Conservation (phyloP, 805 yeast species). For the Schwanniomyces polymorphus region DNA sequence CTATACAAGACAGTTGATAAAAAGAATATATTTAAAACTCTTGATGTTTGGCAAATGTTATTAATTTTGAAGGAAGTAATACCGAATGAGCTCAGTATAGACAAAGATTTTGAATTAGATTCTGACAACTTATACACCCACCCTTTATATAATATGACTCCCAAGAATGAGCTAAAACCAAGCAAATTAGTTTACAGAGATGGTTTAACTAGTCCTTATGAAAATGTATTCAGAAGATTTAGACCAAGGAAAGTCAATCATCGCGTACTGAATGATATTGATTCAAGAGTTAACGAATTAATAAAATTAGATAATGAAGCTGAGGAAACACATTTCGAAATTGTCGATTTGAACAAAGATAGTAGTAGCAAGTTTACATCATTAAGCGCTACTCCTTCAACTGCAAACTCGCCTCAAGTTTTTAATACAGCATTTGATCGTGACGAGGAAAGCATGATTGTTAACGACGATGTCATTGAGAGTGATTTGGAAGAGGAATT, state of each 20-base stretch:
- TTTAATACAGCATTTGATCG: slow-evolving; percentile 6
- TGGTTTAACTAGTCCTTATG: slow-evolving; percentile 82
- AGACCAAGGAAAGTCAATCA: slow-evolving; percentile 71
- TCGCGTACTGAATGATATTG: slow-evolving; percentile 73
- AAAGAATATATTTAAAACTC: slow-evolving; percentile 82
- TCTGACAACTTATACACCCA: slow-evolving; percentile 31
- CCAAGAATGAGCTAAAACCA: slow-evolving; percentile 41
- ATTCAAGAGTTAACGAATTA: slow-evolving; percentile 74
- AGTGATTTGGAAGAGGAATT: slow-evolving; percentile 54
- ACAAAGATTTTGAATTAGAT: slow-evolving; percentile 47
- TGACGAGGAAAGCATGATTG: slow-evolving; percentile 12
- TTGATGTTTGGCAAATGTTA: slow-evolving; percentile 84
- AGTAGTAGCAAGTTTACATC: slow-evolving; percentile 13
- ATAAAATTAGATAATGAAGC: slow-evolving; percentile 79
- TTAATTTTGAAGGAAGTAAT: slow-evolving; percentile 61
- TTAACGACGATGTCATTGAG: slow-evolving; percentile 19
- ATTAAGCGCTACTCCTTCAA: slow-evolving; percentile 24
- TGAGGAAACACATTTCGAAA: slow-evolving; percentile 73
- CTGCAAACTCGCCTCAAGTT: slow-evolving; percentile 24
- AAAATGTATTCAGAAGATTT: slow-evolving; percentile 65
- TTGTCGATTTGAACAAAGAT: slow-evolving; percentile 53
- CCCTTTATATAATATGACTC: slow-evolving; percentile 37
- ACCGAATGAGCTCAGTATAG: slow-evolving; percentile 40
- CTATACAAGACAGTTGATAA: slow-evolving; percentile 85
- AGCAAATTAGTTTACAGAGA: slow-evolving; percentile 57